Base-by-base conservation (phyloP, 140 eudicot genomes). In the Ambrosia hybrid region DNA sequence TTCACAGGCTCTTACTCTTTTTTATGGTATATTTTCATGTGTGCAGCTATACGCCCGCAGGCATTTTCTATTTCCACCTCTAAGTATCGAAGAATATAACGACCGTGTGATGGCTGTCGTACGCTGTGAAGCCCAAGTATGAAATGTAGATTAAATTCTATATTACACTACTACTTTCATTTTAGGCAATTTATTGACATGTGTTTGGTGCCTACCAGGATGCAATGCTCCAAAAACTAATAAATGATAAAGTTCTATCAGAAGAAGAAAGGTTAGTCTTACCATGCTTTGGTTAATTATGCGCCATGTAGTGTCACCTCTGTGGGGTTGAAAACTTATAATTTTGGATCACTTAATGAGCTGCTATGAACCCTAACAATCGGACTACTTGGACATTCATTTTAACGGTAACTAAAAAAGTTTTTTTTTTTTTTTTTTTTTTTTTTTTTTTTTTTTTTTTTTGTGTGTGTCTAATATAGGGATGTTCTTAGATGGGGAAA, bases 31-130 rank as follows among this genome's bases (percentile, higher is more conserved):
- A 8, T 67, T 49, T 62, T 62, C 65, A 56, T 5, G 39, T 57
- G 36, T 79, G 73, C 92, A 91, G 99, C 82, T 94, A 39, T 94
- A 91, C 56, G 97, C 99, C 41, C 87, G 99, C 41, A 86, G 99
- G 48, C 97, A 91, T 82, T 95, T 95, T 75, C 71, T 95, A 75
- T 89, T 82, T 81, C 99, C 99, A 55, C 96, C 97, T 1, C 71
- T 95, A 76, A 91, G 72, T 53, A 88, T 95, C 51, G 96, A 95
- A 73, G 97, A 95, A 51, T 91, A 84, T 78, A 95, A 91, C 73
- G 95, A 88, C 56, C 95, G 91, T 49, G 99, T 95, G 81, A 95
- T 88, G 97, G 90, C 96, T 21, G 92, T 95, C 5, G 99, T 95
- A 11, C 91, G 99, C 17, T 86, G 96, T 59, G 99, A 95, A 70